phyloP scores from a whole-genome alignment of 2,329 filamentous ascomycete genomes.

The Pseudogymnoascus sp. region DNA sequence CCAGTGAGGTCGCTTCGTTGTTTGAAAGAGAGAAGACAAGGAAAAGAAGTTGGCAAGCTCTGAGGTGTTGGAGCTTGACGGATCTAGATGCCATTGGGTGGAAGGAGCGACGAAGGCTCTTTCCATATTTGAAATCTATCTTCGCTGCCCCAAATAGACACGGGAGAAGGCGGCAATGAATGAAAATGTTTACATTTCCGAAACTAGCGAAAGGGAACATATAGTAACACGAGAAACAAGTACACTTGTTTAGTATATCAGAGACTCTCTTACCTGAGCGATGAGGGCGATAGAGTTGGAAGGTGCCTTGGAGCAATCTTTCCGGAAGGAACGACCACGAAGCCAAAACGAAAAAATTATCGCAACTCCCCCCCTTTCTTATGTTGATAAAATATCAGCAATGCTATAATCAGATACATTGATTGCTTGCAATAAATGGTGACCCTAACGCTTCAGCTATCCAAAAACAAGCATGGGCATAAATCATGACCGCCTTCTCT shows the following conservation, averaged over 20 bases:
- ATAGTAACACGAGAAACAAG: neutral
- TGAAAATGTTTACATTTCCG: neutral
- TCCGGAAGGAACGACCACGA: neutral
- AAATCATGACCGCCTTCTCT: neutral
- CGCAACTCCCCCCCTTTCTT: neutral
- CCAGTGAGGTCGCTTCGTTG: neutral
- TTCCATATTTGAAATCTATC: neutral
- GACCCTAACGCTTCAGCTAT: neutral
- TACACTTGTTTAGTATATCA: neutral
- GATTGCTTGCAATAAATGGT: constrained; percentile 3
- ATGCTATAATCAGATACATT: neutral
- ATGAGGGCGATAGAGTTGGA: neutral
- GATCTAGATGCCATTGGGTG: neutral
- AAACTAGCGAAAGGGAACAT: neutral
- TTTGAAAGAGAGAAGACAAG: neutral
- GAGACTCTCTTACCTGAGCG: neutral
- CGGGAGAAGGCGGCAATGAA: neutral
- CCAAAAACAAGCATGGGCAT: neutral
- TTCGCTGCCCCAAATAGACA: neutral
- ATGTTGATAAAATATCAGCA: neutral
- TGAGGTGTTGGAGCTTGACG: neutral
- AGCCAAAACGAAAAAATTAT: neutral
- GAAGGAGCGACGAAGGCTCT: neutral
- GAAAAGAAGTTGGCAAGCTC: neutral
- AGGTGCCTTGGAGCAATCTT: neutral